Percentiles rank a stretch among this genome's conserved stretches.
phyloP scores from a whole-genome alignment of 1,139 yeast genomes.

The Yamadazyma aaseri region DNA sequence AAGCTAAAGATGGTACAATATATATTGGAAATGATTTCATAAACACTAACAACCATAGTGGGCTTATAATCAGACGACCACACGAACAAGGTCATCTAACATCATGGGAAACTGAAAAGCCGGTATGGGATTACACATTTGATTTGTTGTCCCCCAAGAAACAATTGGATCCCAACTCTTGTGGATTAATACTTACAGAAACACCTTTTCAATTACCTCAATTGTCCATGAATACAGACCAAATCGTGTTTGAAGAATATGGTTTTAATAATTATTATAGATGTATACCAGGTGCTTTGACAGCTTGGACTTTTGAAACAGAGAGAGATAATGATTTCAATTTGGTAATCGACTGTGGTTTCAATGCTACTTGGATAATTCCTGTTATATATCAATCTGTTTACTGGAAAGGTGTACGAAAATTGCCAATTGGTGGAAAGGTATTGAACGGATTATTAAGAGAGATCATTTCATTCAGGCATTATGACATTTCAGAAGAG shows the following conservation, averaged over 20 bases:
- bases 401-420: conserved; percentile 73
- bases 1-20: conserved; percentile 73
- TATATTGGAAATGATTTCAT: conserved; percentile 71
- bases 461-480: conserved; percentile 85
- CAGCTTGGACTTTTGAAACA: conserved; percentile 57
- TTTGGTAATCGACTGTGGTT: conserved; percentile 85
- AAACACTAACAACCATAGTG: conserved; percentile 70
- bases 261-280: conserved; percentile 70
- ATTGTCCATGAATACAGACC: conserved; percentile 82
- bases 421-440: conserved; percentile 82
- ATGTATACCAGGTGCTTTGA: conserved; percentile 61
- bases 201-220: conserved; percentile 82
- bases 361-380: conserved; percentile 79
- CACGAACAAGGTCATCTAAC: conserved; percentile 84
- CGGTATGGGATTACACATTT: conserved; percentile 84
- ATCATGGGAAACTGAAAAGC: conserved; percentile 90
- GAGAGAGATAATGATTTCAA: conserved; percentile 54
- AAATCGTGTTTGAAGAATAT: conserved; percentile 90
- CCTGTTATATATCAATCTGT: conserved; percentile 83
- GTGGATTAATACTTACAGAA: conserved; percentile 65
- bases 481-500: conserved; percentile 92
- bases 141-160: conserved; percentile 30
- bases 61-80: conserved; percentile 76
- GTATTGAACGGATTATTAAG: conserved; percentile 76
- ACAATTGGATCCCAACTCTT: conserved; percentile 42